A percentile compares a stretch with the other conserved stretches of the same genome.
Conservation (phyloP, 2,329 filamentous ascomycete genomes). For the Neopestalotiopsis clavispora region DNA sequence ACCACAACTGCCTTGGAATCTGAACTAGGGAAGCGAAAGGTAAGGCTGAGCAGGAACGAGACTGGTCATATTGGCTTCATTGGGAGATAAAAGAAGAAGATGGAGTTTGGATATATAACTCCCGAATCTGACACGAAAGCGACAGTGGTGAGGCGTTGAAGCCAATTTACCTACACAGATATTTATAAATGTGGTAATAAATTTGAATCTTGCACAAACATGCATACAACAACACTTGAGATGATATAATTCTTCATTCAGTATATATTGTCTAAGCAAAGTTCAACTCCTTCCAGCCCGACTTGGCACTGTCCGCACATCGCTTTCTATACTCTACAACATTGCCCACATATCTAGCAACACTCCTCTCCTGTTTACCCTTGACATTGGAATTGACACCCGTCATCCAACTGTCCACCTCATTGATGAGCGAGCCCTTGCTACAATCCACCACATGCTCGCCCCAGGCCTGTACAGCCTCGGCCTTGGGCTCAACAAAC, state of each 20-base stretch:
- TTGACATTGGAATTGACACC: slow-evolving; percentile 21
- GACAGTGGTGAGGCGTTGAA: too few relatives aligned
- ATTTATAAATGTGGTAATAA: too few relatives aligned
- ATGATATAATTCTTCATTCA: too few relatives aligned
- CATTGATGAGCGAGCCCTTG: slow-evolving; percentile 19
- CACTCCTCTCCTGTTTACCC: slow-evolving; percentile 16
- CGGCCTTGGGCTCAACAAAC: slow-evolving; percentile 15
- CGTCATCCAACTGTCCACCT: slow-evolving; percentile 25
- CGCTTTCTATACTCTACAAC: slow-evolving; percentile 19
- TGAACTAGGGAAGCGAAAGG: background rate
- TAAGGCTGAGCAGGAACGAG: background rate
- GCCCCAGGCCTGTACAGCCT: slow-evolving; percentile 19
- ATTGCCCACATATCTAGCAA: slow-evolving; percentile 20
- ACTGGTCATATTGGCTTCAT: background rate
- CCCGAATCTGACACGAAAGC: too few relatives aligned
- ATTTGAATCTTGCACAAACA: too few relatives aligned
- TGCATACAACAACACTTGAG: too few relatives aligned
- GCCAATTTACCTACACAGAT: too few relatives aligned
- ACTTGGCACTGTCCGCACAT: slow-evolving; percentile 11
- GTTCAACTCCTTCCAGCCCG: slow-evolving; percentile 15
- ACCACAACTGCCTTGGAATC: background rate
- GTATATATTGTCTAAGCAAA: slow-evolving; percentile 7
- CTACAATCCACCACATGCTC: slow-evolving; percentile 21
- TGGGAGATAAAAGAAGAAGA: too few relatives aligned
- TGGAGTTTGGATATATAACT: too few relatives aligned